These are phyloP conservation scores for Cyclocybe cylindracea DNA, from an alignment of 768 basidiomycete genomes.

Conservation along the genomic window DNA sequence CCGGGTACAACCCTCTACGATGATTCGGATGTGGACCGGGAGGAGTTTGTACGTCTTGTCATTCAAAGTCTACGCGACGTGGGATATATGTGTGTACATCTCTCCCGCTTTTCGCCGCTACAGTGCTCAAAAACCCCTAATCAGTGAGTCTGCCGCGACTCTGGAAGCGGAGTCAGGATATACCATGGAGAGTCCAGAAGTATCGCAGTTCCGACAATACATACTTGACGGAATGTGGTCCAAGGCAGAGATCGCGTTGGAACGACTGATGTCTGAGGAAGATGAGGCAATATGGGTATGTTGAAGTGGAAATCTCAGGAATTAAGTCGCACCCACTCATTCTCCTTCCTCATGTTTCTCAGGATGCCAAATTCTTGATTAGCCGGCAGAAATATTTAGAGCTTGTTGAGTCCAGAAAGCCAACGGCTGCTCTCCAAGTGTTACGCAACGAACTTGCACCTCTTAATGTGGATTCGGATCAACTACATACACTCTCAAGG, in stretches of 20 bases:
- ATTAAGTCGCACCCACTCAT: slow-evolving; percentile 1
- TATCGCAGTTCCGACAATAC: slow-evolving; percentile 77
- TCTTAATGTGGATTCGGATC: slow-evolving; percentile 74
- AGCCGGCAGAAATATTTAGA: slow-evolving; percentile 97
- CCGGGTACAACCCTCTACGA: slow-evolving; percentile 79
- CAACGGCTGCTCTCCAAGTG: slow-evolving; percentile 80
- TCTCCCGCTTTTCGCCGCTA: slow-evolving; percentile 13
- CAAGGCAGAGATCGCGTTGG: slow-evolving; percentile 71
- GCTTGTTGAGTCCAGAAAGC: slow-evolving; percentile 78
- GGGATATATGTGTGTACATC: slow-evolving; percentile 62
- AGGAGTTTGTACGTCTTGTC: slow-evolving; percentile 88
- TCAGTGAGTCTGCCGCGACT: slow-evolving; percentile 83
- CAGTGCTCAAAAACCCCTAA: slow-evolving; percentile 7
- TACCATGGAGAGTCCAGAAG: slow-evolving; percentile 74
- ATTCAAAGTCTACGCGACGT: slow-evolving; percentile 90
- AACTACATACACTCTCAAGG: slow-evolving; percentile 89
- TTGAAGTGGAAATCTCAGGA: slow-evolving; percentile 1
- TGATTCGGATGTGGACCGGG: slow-evolving; percentile 77
- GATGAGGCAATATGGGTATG: slow-evolving; percentile 72
- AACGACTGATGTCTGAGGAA: slow-evolving; percentile 67
- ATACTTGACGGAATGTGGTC: slow-evolving; percentile 82
- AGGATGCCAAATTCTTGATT: slow-evolving; percentile 88
- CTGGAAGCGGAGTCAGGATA: slow-evolving; percentile 95
- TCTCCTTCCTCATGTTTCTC: slow-evolving; percentile 15
- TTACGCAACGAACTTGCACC: slow-evolving; percentile 89